Evolutionary conservation across 352 stramenopile genomes (phyloP).

Genomic region (Phytophthora rubi): DNA sequence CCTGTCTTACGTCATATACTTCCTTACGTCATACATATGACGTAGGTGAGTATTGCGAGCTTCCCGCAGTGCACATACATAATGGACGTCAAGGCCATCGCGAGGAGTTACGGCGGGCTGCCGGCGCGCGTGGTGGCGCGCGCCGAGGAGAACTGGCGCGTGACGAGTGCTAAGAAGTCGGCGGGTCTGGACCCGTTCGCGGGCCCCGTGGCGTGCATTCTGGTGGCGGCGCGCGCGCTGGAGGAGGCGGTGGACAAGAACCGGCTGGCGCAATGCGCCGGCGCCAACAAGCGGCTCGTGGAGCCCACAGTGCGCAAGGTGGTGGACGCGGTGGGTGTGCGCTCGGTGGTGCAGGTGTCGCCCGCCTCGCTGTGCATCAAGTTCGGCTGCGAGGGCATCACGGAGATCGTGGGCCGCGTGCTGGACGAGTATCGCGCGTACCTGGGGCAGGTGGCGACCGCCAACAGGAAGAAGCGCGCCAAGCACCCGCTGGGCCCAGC

Average conservation of each 20-base stretch:
- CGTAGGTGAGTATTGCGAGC: not conserved
- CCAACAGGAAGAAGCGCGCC: slow-evolving; percentile 26
- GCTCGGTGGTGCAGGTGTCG: slow-evolving; percentile 53
- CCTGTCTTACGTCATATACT: slow-evolving; percentile 6
- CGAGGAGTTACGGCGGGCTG: slow-evolving; percentile 60
- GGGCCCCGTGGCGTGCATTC: slow-evolving; percentile 63
- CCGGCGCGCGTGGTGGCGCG: slow-evolving; percentile 53
- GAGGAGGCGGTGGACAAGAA: slow-evolving; percentile 57
- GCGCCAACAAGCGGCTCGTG: slow-evolving; percentile 49
- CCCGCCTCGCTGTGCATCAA: slow-evolving; percentile 72
- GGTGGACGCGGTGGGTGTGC: slow-evolving; percentile 53
- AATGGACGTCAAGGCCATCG: slow-evolving; percentile 59
- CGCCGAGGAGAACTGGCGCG: slow-evolving; percentile 59
- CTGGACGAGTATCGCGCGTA: slow-evolving; percentile 55
- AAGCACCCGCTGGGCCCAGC: slow-evolving; percentile 28
- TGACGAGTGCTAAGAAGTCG: slow-evolving; percentile 56
- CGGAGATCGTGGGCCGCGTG: slow-evolving; percentile 65
- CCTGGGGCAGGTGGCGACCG: slow-evolving; percentile 23
- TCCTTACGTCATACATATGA: not conserved
- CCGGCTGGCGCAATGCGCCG: slow-evolving; percentile 47
- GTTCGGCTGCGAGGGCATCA: slow-evolving; percentile 71
- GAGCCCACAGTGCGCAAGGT: slow-evolving; percentile 61
- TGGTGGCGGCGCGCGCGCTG: slow-evolving; percentile 63
- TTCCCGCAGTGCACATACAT: no score
- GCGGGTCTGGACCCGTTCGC: slow-evolving; percentile 41